A percentile compares a stretch with the other conserved stretches of the same genome.
phyloP scores from a whole-genome alignment of 1,139 yeast species.

The Candida buenavistaensis region DNA sequence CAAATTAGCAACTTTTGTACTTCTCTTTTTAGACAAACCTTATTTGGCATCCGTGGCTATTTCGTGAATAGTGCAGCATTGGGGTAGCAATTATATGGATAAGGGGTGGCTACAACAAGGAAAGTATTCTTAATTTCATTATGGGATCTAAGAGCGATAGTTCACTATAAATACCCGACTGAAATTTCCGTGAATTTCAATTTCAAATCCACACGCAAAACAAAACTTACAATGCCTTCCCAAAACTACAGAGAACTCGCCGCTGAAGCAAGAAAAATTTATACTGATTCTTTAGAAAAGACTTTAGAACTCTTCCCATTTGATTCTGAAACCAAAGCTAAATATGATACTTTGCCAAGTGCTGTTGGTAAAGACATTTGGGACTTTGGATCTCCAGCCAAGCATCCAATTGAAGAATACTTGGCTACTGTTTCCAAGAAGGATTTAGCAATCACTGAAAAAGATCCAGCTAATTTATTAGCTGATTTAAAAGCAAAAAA shows the following conservation, averaged over 20 bases:
- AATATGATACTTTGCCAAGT: conserved; percentile 18
- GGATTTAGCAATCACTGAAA: conserved; percentile 17
- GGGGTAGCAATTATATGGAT: too few species aligned
- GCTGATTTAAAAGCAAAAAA: conserved; percentile 14
- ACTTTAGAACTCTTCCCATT: conserved; percentile 24
- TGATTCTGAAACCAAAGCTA: conserved; percentile 15
- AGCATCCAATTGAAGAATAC: conserved; percentile 19
- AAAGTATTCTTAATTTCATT: too few species aligned
- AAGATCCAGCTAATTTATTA: conserved; percentile 18
- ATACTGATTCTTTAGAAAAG: conserved; percentile 16
- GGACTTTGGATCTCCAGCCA: conserved; percentile 24
- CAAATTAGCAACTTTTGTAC: too few species aligned
- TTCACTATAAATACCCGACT: too few species aligned
- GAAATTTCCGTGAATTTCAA: too few species aligned
- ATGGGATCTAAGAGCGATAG: too few species aligned
- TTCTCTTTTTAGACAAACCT: too few species aligned
- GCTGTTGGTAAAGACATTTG: conserved; percentile 20
- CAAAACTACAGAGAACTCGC: conserved; percentile 21
- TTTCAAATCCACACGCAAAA: too few species aligned
- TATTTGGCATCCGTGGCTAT: too few species aligned
- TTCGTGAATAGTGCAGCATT: too few species aligned
- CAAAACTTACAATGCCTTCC: conserved; percentile 14
- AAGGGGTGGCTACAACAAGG: too few species aligned
- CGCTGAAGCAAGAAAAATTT: conserved; percentile 16
- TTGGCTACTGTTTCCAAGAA: conserved; percentile 14